Base-by-base conservation (phyloP, 2,329 filamentous ascomycete genomes). In the Podosphaera xanthii region DNA sequence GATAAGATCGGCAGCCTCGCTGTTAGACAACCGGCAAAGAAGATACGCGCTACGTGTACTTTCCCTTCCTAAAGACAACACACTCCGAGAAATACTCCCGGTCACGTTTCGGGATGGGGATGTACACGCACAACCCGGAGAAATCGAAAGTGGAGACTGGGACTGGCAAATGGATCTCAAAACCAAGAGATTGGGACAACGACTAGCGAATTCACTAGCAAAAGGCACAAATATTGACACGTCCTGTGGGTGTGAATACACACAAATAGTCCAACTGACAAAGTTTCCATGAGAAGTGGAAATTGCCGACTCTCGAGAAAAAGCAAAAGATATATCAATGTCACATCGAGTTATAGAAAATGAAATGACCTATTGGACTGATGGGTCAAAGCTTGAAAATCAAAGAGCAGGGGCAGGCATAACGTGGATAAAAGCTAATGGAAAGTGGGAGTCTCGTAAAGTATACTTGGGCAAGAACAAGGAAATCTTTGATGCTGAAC, bases 101-200 rank as follows among this genome's bases (percentile, higher is more conserved):
- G 36, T 30, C 34, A 46, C 38, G 3, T 22, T 57, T 55, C 34
- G 52, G 3, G 52, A 14, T 12, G 52, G 52, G n/a, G 52, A 54
- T n/a, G 34, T 36, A n/a, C 52, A 54, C 52, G 52, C 34, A 35
- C 52, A 54, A n/a, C 52, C 34, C 6, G 52, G 52, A 40, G 22
- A 78, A 22, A 52, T 52, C 1, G 8, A 52, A 34, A 31, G 22
- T 31, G 12, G 2, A 52, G 48, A 52, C 8, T 52, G 30, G 30
- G 48, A 52, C 12, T 31, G 48, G 48, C 1, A 1, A 8, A 31
- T 7, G 8, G 48, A 34, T 33, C 22, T 7, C 22, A 34, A 52
- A 34, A 1, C 12, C 12, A 52, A 33, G 48, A 34, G 10, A 31
- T 9, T 52, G 10, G 48, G 48, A 4, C 30, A 52, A 34, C 30